A percentile compares a stretch with the other conserved stretches of the same genome.
Conservation (phyloP, 768 basidiomycete species). For the Xanthoconium purpureum region DNA sequence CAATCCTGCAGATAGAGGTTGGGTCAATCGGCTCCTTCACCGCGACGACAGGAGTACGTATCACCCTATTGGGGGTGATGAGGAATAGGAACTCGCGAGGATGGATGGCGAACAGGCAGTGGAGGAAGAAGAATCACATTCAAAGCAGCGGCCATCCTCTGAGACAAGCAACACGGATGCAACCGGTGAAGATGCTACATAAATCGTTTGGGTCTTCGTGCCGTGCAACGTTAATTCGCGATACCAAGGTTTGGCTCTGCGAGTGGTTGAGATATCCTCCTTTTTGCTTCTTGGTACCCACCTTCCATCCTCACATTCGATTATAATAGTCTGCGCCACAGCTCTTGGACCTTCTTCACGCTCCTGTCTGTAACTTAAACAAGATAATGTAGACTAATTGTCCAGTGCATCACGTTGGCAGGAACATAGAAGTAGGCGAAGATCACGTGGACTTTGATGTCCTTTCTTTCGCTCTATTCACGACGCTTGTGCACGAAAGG, state of each 20-base stretch:
- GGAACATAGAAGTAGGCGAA: too few species aligned
- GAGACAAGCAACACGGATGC: constrained; percentile 9
- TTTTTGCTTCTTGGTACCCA: constrained; percentile 8
- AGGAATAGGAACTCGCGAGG: constrained; percentile 60
- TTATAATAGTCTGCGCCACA: neutral
- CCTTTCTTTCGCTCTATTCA: constrained; percentile 11
- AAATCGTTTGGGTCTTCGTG: constrained; percentile 1
- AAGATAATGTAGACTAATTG: constrained; percentile 8
- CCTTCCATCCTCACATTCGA: constrained; percentile 29
- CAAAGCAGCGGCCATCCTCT: constrained; percentile 14
- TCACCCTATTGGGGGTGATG: constrained; percentile 44
- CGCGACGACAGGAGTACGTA: constrained; percentile 43
- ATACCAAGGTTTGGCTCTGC: constrained; percentile 4
- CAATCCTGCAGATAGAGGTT: constrained; percentile 34
- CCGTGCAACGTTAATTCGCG: constrained; percentile 5
- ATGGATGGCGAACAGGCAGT: constrained; percentile 37
- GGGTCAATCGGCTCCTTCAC: constrained; percentile 51
- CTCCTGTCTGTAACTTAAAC: constrained; percentile 11
- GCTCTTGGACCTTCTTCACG: constrained; percentile 2
- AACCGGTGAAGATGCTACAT: constrained; percentile 7
- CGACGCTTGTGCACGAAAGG: constrained; percentile 23
- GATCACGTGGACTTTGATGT: constrained; percentile 28
- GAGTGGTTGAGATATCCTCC: neutral
- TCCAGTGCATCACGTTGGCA: neutral
- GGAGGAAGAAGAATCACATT: constrained; percentile 22